Conservation (phyloP, 2,329 filamentous ascomycete species). For the Mariannaea elegans region DNA sequence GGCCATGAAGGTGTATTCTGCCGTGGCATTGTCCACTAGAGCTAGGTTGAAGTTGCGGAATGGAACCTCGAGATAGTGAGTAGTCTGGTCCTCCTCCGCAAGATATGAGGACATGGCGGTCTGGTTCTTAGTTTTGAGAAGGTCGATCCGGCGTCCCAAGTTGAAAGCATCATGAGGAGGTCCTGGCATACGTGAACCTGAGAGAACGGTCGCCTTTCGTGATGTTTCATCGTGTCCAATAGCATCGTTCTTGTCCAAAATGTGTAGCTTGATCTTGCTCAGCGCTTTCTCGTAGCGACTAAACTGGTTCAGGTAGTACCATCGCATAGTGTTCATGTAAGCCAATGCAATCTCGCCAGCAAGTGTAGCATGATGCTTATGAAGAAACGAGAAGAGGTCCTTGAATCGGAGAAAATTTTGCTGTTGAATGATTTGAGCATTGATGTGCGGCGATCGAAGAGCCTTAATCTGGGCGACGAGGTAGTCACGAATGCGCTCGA, state of each 20-base stretch:
- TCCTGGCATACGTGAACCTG: conserved; percentile 55
- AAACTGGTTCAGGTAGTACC: conserved; percentile 96
- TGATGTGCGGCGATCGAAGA: conserved; percentile 92
- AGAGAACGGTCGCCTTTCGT: conserved; percentile 69
- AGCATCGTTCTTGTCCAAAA: conserved; percentile 83
- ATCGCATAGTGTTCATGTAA: conserved; percentile 98
- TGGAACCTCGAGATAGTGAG: conserved; percentile 87
- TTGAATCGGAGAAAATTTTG: conserved; percentile 90
- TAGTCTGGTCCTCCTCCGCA: conserved; percentile 86
- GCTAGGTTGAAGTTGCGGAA: conserved; percentile 97
- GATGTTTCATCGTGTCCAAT: conserved; percentile 80
- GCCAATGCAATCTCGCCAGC: conserved; percentile 91
- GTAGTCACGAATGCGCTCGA: conserved; percentile 93
- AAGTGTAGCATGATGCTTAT: conserved; percentile 81
- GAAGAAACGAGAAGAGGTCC: conserved; percentile 86
- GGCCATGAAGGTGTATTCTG: conserved; percentile 93
- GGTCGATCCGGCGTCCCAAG: conserved; percentile 84
- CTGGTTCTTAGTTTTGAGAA: conserved; percentile 77
- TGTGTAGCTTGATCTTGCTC: conserved; percentile 83
- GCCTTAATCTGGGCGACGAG: conserved; percentile 95
- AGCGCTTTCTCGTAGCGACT: conserved; percentile 85
- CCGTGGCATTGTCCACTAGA: conserved; percentile 90
- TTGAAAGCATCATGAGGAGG: conserved; percentile 87
- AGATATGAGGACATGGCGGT: conserved; percentile 86
- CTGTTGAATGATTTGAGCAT: conserved; percentile 96